A percentile compares a stretch with the other conserved stretches of the same genome.
These are phyloP conservation scores for Hibiscus tridactylites DNA, from an alignment of 345 rosid genomes.

Conservation along the genomic window DNA sequence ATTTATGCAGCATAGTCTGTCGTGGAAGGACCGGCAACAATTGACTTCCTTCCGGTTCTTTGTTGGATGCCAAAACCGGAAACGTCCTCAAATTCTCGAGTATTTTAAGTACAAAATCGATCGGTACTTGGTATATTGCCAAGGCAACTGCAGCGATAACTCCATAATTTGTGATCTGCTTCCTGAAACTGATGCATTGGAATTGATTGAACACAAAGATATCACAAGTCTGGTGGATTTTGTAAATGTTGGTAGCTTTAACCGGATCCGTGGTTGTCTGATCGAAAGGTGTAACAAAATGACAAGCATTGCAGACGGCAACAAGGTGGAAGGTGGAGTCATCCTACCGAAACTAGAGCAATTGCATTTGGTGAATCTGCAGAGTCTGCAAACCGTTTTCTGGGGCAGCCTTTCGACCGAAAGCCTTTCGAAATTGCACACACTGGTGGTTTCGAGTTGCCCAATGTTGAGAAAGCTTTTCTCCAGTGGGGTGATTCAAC, in stretches of 20 bases:
- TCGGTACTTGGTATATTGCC: slow-evolving; percentile 10
- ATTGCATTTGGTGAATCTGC: neutral
- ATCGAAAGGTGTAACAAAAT: slow-evolving; percentile 5
- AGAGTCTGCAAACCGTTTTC: slow-evolving; percentile 13
- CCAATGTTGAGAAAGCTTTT: slow-evolving; percentile 15
- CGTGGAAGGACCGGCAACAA: slow-evolving; percentile 9
- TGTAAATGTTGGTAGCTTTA: neutral
- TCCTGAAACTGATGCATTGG: slow-evolving; percentile 23
- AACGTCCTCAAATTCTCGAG: slow-evolving; percentile 8
- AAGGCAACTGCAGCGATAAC: neutral
- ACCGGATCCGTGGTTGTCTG: slow-evolving; percentile 9
- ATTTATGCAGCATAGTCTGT: slow-evolving; percentile 10
- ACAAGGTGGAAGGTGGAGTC: neutral
- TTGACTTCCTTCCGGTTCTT: slow-evolving; percentile 12
- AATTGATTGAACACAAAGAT: slow-evolving; percentile 19
- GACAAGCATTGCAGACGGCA: slow-evolving; percentile 5
- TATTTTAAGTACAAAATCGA: slow-evolving; percentile 3
- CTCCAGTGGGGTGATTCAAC: slow-evolving; percentile 11
- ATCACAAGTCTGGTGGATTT: slow-evolving; percentile 18
- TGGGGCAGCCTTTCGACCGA: slow-evolving; percentile 12
- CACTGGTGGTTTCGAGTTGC: slow-evolving; percentile 12
- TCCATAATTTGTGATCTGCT: slow-evolving; percentile 13
- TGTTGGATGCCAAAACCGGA: slow-evolving; percentile 4
- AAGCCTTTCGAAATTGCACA: slow-evolving; percentile 21
- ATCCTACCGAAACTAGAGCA: slow-evolving; percentile 9